Percentiles rank a stretch among this genome's conserved stretches.
Conservation (phyloP, 2,329 filamentous ascomycete genomes). For the Colletotrichum spinosum region DNA sequence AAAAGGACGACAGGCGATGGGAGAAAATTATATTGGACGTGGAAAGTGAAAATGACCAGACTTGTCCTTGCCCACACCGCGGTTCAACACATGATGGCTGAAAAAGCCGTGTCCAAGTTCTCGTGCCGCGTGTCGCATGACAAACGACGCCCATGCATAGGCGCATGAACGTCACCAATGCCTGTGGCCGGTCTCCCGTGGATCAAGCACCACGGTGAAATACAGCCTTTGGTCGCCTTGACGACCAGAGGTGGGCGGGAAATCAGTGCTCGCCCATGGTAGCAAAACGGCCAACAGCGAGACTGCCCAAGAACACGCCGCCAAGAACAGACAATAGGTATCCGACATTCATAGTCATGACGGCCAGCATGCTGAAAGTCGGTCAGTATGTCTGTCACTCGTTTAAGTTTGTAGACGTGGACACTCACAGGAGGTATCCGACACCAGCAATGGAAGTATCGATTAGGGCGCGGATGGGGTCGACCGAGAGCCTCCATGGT, state of each 20-base stretch:
- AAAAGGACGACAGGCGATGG: too few relatives aligned
- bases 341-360: constrained; percentile 90
- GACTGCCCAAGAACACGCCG: constrained; percentile 87
- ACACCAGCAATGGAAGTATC: constrained; percentile 80
- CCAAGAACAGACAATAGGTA: constrained; percentile 86
- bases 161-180: too few relatives aligned
- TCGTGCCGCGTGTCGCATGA: too few relatives aligned
- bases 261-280: constrained; percentile 60
- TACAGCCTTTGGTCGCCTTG: too few relatives aligned
- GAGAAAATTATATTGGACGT: too few relatives aligned
- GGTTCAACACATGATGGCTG: too few relatives aligned
- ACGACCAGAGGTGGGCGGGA: background rate
- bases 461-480: constrained; percentile 77
- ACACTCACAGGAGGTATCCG: constrained; percentile 85
- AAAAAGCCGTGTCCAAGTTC: too few relatives aligned
- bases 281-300: constrained; percentile 80
- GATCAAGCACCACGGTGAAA: too few relatives aligned
- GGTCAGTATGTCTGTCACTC: background rate
- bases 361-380: constrained; percentile 80
- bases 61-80: too few relatives aligned
- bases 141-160: too few relatives aligned
- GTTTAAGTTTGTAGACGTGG: background rate
- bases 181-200: too few relatives aligned
- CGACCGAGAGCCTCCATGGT: constrained; percentile 86
- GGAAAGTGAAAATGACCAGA: too few relatives aligned